Base-by-base conservation (phyloP, 805 yeast genomes). In the Pichia insulana region DNA sequence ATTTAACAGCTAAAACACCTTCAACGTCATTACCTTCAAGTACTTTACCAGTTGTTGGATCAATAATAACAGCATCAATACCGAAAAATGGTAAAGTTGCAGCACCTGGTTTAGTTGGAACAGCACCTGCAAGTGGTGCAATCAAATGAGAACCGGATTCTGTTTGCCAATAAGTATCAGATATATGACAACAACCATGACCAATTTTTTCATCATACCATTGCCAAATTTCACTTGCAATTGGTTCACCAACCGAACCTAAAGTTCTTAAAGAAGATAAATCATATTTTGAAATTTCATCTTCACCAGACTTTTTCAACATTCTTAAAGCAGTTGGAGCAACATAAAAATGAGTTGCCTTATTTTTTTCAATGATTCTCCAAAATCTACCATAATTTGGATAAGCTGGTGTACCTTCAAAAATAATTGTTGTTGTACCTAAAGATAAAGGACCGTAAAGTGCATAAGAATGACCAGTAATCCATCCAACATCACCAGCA, bases 401-500 rank as follows among this genome's bases (percentile, higher is more conserved):
- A 67, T 88, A 87, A 30, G 96, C 96, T 31, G 98, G 97, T 16
- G 98, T 92, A 46, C 96, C 92, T 71, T 92, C 97, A 61, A 92
- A 92, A 44, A 90, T 85, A 41, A 92, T 83, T 9, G 96, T 80
- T 37, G 97, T 81, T 41, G 89, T 85, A 65, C 97, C 98, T 28
- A 80, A 64, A 37, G 79, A 67, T 53, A 92, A 75, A 34, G 98
- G 98, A 46, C 97, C 97, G 59, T 92, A 92, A 37, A 90, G 76
- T 35, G 87, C 95, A 61, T 90, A 92, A 9, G 97, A 84, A 65
- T 92, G 98, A 53, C 97, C 97, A 15, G 98, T 92, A 62, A 92
- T 92, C 97, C 98, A 92, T 61, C 98, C 97, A 43, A 92, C 87
- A 62, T 92, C 97, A 59, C 97, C 97, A 32, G 97, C 97, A 34